Percentiles rank a stretch among this genome's conserved stretches.
phyloP scores from a whole-genome alignment of 164 flowering plant genomes.

The Annona squamosa region DNA sequence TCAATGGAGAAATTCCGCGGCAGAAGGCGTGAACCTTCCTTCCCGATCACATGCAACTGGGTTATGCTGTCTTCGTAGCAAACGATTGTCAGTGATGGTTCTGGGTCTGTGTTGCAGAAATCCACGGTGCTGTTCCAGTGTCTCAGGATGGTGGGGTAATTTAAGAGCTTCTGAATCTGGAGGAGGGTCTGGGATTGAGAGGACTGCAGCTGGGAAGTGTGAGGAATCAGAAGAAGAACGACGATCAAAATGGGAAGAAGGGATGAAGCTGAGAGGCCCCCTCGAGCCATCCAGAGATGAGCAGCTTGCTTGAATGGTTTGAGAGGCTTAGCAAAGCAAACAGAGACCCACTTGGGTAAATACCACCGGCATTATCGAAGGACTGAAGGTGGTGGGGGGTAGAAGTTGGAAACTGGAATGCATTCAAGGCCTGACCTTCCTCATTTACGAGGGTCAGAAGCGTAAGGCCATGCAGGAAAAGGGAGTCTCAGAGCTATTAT shows the following conservation, averaged over 20 bases:
- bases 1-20: slow-evolving; percentile 67
- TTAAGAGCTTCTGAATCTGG: slow-evolving; percentile 48
- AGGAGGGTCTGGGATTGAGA: slow-evolving; percentile 65
- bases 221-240: slow-evolving; percentile 17
- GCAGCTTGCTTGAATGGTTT: background rate
- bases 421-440: background rate
- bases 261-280: slow-evolving; percentile 6
- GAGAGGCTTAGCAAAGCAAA: background rate
- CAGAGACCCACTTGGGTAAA: background rate
- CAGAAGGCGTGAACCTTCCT: slow-evolving; percentile 33
- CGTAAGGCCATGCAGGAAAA: background rate
- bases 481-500: background rate
- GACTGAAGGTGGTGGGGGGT: background rate
- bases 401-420: background rate
- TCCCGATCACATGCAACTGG: slow-evolving; percentile 71
- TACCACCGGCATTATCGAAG: background rate
- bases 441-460: background rate
- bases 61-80: slow-evolving; percentile 79
- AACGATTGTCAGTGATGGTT: slow-evolving; percentile 49
- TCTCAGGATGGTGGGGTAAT: slow-evolving; percentile 49
- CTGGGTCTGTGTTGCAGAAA: slow-evolving; percentile 67
- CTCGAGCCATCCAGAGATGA: slow-evolving; percentile 7
- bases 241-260: slow-evolving; percentile 21
- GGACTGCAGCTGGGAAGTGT: slow-evolving; percentile 48
- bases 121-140: slow-evolving; percentile 65